Conservation (phyloP, 1,284 basidiomycete genomes). For the Microbotryomycetes sp. region DNA sequence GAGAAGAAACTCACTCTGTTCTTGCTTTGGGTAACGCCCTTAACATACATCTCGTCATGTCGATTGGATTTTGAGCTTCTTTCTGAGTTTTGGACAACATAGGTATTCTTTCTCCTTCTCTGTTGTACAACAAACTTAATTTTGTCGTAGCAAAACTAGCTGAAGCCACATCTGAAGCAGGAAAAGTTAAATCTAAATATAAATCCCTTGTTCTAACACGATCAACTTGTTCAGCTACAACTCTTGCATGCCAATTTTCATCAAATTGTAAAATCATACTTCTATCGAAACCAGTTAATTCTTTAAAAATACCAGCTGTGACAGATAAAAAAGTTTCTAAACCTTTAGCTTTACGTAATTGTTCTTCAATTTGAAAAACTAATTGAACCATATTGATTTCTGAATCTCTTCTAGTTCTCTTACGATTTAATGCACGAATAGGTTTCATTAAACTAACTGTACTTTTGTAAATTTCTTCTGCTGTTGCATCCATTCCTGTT, state of each 20-base stretch:
- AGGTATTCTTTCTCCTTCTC: constrained; percentile 38
- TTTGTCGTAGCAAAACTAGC: constrained; percentile 15
- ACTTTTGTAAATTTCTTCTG: background rate
- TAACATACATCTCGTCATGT: constrained; percentile 41
- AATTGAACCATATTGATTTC: constrained; percentile 10
- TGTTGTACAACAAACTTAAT: constrained; percentile 40
- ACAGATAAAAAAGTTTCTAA: background rate
- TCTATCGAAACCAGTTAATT: constrained; percentile 1
- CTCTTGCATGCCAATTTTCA: constrained; percentile 39
- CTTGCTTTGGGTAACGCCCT: constrained; percentile 28
- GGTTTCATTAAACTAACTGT: constrained; percentile 5
- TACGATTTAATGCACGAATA: background rate
- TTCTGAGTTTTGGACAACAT: constrained; percentile 38
- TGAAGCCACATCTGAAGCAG: constrained; percentile 33
- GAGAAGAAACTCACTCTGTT: background rate
- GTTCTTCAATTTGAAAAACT: constrained; percentile 8
- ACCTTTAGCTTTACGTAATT: background rate
- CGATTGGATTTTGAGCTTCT: constrained; percentile 37
- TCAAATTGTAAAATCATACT: constrained; percentile 10
- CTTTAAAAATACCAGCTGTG: constrained; percentile 1
- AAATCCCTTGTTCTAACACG: constrained; percentile 40
- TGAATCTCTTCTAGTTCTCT: background rate
- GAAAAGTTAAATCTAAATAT: constrained; percentile 41
- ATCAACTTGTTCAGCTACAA: constrained; percentile 41
- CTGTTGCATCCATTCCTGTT: background rate